Conservation (phyloP, 129 eudicot genomes). For the Saussurea involucrata region DNA sequence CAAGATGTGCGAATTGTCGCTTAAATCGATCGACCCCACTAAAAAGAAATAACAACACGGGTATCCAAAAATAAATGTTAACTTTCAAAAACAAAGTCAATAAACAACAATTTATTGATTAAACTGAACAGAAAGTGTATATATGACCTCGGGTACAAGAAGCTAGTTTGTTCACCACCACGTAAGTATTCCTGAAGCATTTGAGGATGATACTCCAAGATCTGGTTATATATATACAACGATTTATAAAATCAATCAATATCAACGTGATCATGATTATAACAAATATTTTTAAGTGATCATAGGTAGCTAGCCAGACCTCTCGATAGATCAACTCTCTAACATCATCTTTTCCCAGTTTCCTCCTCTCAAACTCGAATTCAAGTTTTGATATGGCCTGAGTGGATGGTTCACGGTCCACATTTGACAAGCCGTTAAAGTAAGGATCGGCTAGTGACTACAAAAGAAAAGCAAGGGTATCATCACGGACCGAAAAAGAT, state of each 20-base stretch:
- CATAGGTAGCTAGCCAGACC: slow-evolving; percentile 37
- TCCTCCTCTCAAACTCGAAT: slow-evolving; percentile 91
- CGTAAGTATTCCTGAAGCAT: slow-evolving; percentile 90
- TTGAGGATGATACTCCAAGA: slow-evolving; percentile 94
- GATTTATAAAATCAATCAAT: background rate
- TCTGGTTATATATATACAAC: slow-evolving; percentile 32
- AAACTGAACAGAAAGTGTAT: background rate
- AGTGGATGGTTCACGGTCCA: slow-evolving; percentile 81
- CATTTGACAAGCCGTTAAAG: slow-evolving; percentile 81
- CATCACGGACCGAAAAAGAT: background rate
- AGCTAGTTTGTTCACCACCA: slow-evolving; percentile 92
- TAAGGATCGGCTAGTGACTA: slow-evolving; percentile 93
- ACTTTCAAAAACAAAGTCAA: background rate
- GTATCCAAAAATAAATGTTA: background rate
- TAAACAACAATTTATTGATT: background rate
- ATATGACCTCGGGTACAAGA: slow-evolving; percentile 93
- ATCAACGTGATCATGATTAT: slow-evolving; percentile 4
- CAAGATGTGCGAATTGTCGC: slow-evolving; percentile 92
- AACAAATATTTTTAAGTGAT: background rate
- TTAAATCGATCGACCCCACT: slow-evolving; percentile 95
- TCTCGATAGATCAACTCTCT: slow-evolving; percentile 93
- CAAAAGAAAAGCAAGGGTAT: background rate
- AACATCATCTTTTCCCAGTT: slow-evolving; percentile 88
- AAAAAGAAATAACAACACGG: slow-evolving; percentile 8
- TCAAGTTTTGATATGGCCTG: slow-evolving; percentile 89